Percentiles rank a stretch among this genome's conserved stretches.
These are phyloP conservation scores for Paramarasmius palmivorus DNA, from an alignment of 1,284 basidiomycete genomes.

Conservation along the genomic window DNA sequence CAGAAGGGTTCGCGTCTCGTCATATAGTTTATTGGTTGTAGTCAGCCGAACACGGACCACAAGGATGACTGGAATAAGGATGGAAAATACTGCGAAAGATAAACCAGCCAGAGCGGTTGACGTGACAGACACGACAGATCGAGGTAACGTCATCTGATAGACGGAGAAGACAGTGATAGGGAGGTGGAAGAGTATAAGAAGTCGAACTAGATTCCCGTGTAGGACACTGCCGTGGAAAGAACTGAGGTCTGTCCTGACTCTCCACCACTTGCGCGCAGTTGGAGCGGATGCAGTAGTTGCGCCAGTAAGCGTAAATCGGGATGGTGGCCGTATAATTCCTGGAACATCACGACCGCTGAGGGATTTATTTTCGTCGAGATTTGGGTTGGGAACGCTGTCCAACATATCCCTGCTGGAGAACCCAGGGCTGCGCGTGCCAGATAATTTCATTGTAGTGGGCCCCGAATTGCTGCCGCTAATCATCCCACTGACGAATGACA, in stretches of 20 bases:
- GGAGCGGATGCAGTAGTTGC: conserved; percentile 19
- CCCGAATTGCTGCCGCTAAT: conserved; percentile 25
- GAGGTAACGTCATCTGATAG: conserved; percentile 77
- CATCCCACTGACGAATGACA: conserved; percentile 37
- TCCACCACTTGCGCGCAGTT: conserved; percentile 48
- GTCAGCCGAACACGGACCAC: conserved; percentile 78
- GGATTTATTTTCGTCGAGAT: conserved; percentile 57
- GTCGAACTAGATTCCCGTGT: conserved; percentile 88
- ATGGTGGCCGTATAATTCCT: conserved; percentile 32
- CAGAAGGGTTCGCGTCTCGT: conserved; percentile 90
- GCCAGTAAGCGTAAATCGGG: conserved; percentile 33
- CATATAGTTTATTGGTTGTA: conserved; percentile 89
- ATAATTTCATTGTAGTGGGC: conserved; percentile 25
- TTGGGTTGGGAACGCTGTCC: conserved; percentile 29
- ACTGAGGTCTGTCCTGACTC: conserved; percentile 59
- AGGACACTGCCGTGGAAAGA: conserved; percentile 78
- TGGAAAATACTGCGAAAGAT: conserved; percentile 78
- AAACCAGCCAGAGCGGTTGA: conserved; percentile 74
- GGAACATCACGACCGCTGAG: conserved; percentile 39
- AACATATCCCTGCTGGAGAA: conserved; percentile 57
- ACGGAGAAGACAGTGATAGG: conserved; percentile 91
- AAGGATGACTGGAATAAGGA: conserved; percentile 76
- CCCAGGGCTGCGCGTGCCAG: conserved; percentile 52
- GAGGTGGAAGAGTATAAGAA: conserved; percentile 90
- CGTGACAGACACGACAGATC: conserved; percentile 46